Conservation (phyloP, 164 flowering plant species). For the Amborella trichopoda region DNA sequence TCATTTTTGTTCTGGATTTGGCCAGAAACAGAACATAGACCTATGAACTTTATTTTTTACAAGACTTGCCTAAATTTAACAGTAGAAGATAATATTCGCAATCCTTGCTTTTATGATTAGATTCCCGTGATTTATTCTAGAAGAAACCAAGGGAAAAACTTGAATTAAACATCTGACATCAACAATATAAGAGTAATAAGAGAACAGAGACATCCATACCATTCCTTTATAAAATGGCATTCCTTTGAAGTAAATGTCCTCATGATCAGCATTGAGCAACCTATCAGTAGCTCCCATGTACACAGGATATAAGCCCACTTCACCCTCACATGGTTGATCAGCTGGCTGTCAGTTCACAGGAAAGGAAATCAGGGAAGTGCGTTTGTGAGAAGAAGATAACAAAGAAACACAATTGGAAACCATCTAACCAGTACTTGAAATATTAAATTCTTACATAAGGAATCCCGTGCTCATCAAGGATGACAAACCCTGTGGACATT, state of each 20-base stretch:
- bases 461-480: constrained; percentile 64
- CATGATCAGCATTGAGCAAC: constrained; percentile 86
- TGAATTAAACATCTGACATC: background rate
- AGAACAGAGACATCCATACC: constrained; percentile 29
- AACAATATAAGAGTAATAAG: background rate
- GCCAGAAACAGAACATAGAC: too few species aligned
- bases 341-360: constrained; percentile 73
- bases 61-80: too few species aligned
- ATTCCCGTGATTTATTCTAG: too few species aligned
- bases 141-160: too few species aligned
- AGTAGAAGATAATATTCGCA: too few species aligned
- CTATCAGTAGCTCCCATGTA: constrained; percentile 75
- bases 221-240: constrained; percentile 82
- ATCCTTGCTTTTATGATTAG: too few species aligned
- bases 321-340: constrained; percentile 75
- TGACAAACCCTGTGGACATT: constrained; percentile 68
- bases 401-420: too few species aligned
- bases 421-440: too few species aligned
- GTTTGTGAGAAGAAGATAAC: too few species aligned
- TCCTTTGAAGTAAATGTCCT: constrained; percentile 79
- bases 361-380: too few species aligned
- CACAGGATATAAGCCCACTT: constrained; percentile 66
- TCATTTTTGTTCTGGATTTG: too few species aligned
- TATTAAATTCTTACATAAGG: constrained; percentile 67
- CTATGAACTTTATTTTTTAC: too few species aligned